Base-by-base conservation (phyloP, 2,329 filamentous ascomycete species). In the Nothophoma quercina region DNA sequence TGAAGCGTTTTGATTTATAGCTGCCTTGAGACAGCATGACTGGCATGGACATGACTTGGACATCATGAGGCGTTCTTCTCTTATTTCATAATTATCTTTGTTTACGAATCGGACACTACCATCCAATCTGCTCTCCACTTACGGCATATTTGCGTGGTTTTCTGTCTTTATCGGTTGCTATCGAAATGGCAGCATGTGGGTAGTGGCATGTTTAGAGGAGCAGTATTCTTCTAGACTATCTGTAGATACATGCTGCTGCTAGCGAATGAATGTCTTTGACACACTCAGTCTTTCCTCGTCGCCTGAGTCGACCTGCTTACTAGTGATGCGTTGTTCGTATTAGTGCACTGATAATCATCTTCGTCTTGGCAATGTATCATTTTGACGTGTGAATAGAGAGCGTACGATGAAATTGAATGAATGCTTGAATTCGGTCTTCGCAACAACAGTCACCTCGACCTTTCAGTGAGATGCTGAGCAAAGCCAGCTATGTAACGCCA, bases 41-140 rank as follows among this genome's bases (percentile, higher is more conserved):
- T 46, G 52, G 52, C 48, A 55, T 58, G 41, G 41, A 50, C 44
- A 55, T 51, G 46, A 47, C 42, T 13, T 22, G 23, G 45, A 56
- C 43, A 55, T 61, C 44, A 65, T 51, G 59, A 64, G 61, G 63
- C 63, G 63, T 63, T 58, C 30, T 46, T 26, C 45, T 42, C 60
- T 42, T 40, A 32, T 63, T 57, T 43, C 18, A 35, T 23, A 32
- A 12, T 23, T 29, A 25, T 32, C 16, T 38, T 32, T 48, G 38
- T 21, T 28, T 32, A 53, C 38, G 50, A 53, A 34, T 42, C 28
- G 33, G 40, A 41, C 23, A 22, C 23, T 12, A 22, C 44, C 4
- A n/a, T 47, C 25, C 40, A 49, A n/a, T 45, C 29, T 55, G 34
- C 34, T 45, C 34, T 49, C 35, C 44, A 35, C 45, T 30, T 41